phyloP scores from a whole-genome alignment of 495 filamentous ascomycete genomes.

The Tuber melanosporum region DNA sequence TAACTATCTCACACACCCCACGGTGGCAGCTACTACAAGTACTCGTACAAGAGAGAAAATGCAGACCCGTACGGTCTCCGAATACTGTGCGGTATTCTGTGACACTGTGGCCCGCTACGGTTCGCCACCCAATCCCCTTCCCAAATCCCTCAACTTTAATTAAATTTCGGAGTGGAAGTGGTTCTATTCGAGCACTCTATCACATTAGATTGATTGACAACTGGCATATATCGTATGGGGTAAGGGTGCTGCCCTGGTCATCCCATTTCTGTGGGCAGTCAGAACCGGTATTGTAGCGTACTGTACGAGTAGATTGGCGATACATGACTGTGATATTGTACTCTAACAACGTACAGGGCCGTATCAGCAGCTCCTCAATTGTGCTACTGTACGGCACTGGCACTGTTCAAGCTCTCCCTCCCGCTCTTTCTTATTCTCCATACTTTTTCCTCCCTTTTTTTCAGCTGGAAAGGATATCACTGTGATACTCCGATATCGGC shows the following conservation, averaged over 20 bases:
- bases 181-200: conserved; percentile 9
- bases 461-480: neutral
- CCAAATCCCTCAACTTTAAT: conserved; percentile 1
- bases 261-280: conserved; percentile 24
- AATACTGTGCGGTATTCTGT: neutral
- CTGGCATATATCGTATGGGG: conserved; percentile 26
- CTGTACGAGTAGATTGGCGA: conserved; percentile 10
- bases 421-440: neutral
- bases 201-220: conserved; percentile 26
- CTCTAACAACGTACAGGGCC: neutral
- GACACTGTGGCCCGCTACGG: neutral
- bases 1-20: neutral
- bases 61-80: neutral
- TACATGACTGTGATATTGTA: neutral
- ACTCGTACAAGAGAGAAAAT: neutral
- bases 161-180: neutral
- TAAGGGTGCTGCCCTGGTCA: conserved; percentile 11
- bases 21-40: neutral
- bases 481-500: neutral
- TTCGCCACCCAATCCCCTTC: conserved; percentile 3
- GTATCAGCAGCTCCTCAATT: neutral
- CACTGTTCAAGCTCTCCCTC: neutral
- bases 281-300: conserved; percentile 9
- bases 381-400: neutral
- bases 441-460: neutral